Conservation (phyloP, 2,329 filamentous ascomycete species). For the Alternaria infectoria region DNA sequence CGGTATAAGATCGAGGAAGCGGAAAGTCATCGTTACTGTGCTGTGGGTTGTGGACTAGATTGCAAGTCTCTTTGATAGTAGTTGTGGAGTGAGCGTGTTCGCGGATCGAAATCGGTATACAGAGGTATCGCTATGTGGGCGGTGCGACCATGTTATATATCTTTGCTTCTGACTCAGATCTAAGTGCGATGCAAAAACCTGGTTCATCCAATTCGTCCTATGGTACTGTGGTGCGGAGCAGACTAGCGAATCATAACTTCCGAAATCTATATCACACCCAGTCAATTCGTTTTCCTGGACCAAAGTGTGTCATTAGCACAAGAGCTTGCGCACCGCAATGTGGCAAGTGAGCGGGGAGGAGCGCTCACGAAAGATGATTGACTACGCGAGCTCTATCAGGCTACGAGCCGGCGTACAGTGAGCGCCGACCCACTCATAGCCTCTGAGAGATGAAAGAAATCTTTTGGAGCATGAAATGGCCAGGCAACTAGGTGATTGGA, state of each 20-base stretch:
- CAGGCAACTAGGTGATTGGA: neutral
- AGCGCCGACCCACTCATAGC: neutral
- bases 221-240: neutral
- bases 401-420: neutral
- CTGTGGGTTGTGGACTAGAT: neutral
- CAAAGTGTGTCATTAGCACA: neutral
- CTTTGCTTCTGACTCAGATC: neutral
- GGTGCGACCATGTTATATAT: neutral
- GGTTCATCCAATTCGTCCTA: neutral
- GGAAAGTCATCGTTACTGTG: neutral
- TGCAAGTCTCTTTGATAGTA: neutral
- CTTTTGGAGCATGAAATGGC: rapidly evolving
- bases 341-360: neutral
- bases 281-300: neutral
- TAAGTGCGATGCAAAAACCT: neutral
- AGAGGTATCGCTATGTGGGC: neutral
- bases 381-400: neutral
- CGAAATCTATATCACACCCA: neutral
- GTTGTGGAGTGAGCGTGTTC: neutral
- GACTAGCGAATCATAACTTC: neutral
- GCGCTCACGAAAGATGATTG: neutral
- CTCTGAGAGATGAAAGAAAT: neutral
- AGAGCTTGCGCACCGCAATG: neutral
- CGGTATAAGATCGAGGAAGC: neutral
- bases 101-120: neutral